Percentiles rank a stretch among this genome's conserved stretches.
Evolutionary conservation across 345 rosid genomes (phyloP).

Genomic region (Populus tremula): DNA sequence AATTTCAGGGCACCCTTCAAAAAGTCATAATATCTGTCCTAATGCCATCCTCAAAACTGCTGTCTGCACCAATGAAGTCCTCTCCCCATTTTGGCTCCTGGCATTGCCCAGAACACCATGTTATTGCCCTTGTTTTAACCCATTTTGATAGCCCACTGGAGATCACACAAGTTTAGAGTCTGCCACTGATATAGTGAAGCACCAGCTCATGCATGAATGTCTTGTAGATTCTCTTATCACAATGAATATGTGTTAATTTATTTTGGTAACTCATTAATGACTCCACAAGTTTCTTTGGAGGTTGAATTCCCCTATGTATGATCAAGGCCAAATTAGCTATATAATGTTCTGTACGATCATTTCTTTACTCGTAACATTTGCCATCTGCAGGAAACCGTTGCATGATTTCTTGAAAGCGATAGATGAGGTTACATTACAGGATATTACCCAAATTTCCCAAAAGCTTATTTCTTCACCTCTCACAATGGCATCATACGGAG

Average conservation of each 20-base stretch:
- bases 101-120: background rate
- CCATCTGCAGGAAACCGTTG: conserved; percentile 56
- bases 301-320: no score
- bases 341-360: background rate
- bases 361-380: background rate
- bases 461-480: conserved; percentile 71
- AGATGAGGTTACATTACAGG: conserved; percentile 54
- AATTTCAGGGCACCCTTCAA: no score
- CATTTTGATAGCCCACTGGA: background rate
- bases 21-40: no score
- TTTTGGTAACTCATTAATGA: background rate
- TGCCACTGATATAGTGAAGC: background rate
- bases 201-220: background rate
- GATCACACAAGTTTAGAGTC: background rate
- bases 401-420: conserved; percentile 60
- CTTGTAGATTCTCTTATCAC: background rate
- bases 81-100: no score
- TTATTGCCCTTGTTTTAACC: background rate
- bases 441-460: conserved; percentile 45
- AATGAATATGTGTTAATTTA: background rate
- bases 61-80: no score
- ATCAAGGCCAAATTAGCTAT: background rate
- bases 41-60: background rate
- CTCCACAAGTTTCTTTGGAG: background rate
- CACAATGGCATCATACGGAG: conserved; percentile 80